Evolutionary conservation across 2,329 filamentous ascomycete genomes (phyloP).

Genomic region (Shiraia sp.): DNA sequence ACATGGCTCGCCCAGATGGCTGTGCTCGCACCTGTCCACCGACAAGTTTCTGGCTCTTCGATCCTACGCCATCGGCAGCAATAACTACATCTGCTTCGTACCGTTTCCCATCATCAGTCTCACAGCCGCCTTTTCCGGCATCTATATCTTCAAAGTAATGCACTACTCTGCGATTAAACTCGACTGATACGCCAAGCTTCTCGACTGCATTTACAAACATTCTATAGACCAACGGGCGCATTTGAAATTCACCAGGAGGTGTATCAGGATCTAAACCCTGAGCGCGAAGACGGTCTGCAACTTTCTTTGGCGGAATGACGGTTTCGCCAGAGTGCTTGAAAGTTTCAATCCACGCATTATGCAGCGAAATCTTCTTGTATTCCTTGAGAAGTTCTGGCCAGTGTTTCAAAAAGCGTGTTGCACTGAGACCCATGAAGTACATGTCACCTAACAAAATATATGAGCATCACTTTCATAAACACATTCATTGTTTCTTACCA

Average conservation of each 20-base stretch:
- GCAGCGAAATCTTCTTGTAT: conserved; percentile 57
- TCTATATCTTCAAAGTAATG: conserved; percentile 51
- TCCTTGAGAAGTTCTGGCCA: conserved; percentile 59
- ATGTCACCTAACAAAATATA: conserved; percentile 54
- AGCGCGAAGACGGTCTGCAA: conserved; percentile 55
- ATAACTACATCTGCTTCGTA: conserved; percentile 50
- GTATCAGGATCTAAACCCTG: conserved; percentile 52
- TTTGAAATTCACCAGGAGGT: conserved; percentile 59
- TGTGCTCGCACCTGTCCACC: conserved; percentile 50
- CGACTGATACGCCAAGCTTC: conserved; percentile 48
- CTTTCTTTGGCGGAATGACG: conserved; percentile 54
- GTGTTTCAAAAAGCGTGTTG: conserved; percentile 59
- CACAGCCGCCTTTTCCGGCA: conserved; percentile 40
- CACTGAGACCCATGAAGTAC: conserved; percentile 63
- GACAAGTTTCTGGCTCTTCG: conserved; percentile 51
- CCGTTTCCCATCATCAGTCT: conserved; percentile 45
- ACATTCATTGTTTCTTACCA: conserved; percentile 42
- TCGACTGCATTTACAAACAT: conserved; percentile 58
- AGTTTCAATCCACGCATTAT: conserved; percentile 60
- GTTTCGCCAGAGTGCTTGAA: conserved; percentile 58
- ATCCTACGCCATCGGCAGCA: conserved; percentile 49
- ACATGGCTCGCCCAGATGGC: conserved; percentile 46
- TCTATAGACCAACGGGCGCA: conserved; percentile 59
- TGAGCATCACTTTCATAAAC: conserved; percentile 7
- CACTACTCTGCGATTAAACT: conserved; percentile 48